These are phyloP conservation scores for Taiozyma sp. DNA, from an alignment of 1,139 yeast genomes.

Conservation along the genomic window DNA sequence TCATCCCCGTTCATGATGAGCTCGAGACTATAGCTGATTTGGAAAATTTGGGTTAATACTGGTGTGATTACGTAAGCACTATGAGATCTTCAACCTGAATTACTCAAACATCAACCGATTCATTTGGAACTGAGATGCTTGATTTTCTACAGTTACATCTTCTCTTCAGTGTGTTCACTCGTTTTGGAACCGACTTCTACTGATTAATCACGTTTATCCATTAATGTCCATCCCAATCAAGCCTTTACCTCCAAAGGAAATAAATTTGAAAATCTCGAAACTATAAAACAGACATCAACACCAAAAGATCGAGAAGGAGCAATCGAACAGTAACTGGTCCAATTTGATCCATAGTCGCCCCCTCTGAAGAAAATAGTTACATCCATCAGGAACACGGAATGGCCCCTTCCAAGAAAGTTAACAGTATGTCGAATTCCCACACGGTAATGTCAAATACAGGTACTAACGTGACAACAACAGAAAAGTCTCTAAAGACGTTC, in stretches of 20 bases:
- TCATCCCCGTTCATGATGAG: no score
- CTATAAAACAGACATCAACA: not conserved
- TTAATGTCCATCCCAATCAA: not conserved
- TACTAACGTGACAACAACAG: not conserved
- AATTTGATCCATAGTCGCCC: not conserved
- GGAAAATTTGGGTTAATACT: not conserved
- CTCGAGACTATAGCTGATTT: not conserved
- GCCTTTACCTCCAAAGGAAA: not conserved
- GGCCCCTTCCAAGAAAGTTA: not conserved
- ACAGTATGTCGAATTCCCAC: not conserved
- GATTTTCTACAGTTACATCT: no score
- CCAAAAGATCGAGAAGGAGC: not conserved
- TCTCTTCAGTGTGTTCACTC: no score
- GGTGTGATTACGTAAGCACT: not conserved
- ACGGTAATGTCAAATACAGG: not conserved
- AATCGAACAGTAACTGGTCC: not conserved
- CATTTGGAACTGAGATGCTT: no score
- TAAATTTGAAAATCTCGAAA: not conserved
- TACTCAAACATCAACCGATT: not conserved
- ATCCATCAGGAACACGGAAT: not conserved
- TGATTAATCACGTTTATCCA: no score
- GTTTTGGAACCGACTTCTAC: no score
- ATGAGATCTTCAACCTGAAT: not conserved
- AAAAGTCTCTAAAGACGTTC: not conserved
- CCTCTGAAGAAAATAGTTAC: not conserved